These are phyloP conservation scores for Tarenaya hassleriana DNA, from an alignment of 345 rosid genomes.

Conservation along the genomic window DNA sequence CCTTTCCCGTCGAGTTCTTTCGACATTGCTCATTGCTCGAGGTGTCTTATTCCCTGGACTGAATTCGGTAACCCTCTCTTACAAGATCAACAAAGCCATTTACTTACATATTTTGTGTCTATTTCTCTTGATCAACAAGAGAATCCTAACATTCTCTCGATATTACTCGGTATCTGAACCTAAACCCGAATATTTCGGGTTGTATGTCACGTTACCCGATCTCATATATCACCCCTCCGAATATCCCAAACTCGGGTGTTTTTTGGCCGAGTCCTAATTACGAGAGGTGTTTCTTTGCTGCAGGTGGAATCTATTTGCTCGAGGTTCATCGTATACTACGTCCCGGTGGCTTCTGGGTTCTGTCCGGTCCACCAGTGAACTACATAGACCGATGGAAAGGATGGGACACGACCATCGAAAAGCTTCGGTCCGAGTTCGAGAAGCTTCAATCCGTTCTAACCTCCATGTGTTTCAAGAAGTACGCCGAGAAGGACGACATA, in stretches of 20 bases:
- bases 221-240: too few species aligned
- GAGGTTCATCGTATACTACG: constrained; percentile 90
- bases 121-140: too few species aligned
- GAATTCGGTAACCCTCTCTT: constrained; percentile 65
- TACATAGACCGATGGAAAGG: constrained; percentile 84
- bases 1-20: constrained; percentile 92
- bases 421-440: constrained; percentile 77
- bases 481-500: constrained; percentile 74
- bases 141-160: too few species aligned
- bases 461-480: constrained; percentile 86
- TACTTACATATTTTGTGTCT: constrained; percentile 1
- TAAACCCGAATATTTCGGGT: neutral
- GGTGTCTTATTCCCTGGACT: constrained; percentile 99
- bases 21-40: constrained; percentile 99
- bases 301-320: constrained; percentile 93
- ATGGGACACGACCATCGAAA: constrained; percentile 94
- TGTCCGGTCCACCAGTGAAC: constrained; percentile 95
- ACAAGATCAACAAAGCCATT: neutral
- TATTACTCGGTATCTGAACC: neutral
- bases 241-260: too few species aligned
- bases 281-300: constrained; percentile 3
- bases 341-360: constrained; percentile 98
- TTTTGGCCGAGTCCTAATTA: too few species aligned
- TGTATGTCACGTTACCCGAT: too few species aligned
- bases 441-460: constrained; percentile 68